A percentile compares a stretch with the other conserved stretches of the same genome.
Conservation (phyloP, 1,284 basidiomycete genomes). For the Ustilago bromivora region DNA sequence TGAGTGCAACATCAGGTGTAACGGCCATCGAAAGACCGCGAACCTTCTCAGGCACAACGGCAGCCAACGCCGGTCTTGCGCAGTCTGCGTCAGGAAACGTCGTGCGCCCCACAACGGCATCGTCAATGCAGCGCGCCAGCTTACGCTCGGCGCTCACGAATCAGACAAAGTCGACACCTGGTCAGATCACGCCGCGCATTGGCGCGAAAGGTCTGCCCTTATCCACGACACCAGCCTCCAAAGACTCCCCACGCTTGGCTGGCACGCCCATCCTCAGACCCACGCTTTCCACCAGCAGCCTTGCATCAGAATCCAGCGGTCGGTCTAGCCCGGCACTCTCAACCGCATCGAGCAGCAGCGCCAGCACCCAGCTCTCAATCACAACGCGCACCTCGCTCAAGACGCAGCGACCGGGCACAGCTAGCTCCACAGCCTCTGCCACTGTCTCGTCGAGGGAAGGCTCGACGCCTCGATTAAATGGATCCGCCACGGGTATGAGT, state of each 20-base stretch:
- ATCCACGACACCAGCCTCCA: slow-evolving; percentile 14
- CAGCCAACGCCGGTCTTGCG: slow-evolving; percentile 26
- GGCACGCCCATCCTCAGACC: slow-evolving; percentile 24
- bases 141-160: slow-evolving; percentile 43
- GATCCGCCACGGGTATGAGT: neutral
- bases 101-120: slow-evolving; percentile 5
- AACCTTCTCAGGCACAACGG: slow-evolving; percentile 36
- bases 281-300: slow-evolving; percentile 36
- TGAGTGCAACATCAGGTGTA: neutral
- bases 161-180: slow-evolving; percentile 16
- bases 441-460: slow-evolving; percentile 14
- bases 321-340: slow-evolving; percentile 46
- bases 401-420: slow-evolving; percentile 22
- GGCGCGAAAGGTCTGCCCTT: slow-evolving; percentile 22
- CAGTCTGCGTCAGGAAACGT: slow-evolving; percentile 11
- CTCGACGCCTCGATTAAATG: slow-evolving; percentile 16
- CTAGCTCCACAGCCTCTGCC: slow-evolving; percentile 14
- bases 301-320: slow-evolving; percentile 38
- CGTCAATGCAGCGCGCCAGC: slow-evolving; percentile 25
- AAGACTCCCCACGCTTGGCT: slow-evolving; percentile 26
- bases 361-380: slow-evolving; percentile 28
- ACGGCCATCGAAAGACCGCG: slow-evolving; percentile 18
- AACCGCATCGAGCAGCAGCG: slow-evolving; percentile 25
- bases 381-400: slow-evolving; percentile 30
- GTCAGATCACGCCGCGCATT: slow-evolving; percentile 32